A percentile compares a stretch with the other conserved stretches of the same genome.
phyloP scores from a whole-genome alignment of 2,329 filamentous ascomycete species.

The Juglanconis juglandina region DNA sequence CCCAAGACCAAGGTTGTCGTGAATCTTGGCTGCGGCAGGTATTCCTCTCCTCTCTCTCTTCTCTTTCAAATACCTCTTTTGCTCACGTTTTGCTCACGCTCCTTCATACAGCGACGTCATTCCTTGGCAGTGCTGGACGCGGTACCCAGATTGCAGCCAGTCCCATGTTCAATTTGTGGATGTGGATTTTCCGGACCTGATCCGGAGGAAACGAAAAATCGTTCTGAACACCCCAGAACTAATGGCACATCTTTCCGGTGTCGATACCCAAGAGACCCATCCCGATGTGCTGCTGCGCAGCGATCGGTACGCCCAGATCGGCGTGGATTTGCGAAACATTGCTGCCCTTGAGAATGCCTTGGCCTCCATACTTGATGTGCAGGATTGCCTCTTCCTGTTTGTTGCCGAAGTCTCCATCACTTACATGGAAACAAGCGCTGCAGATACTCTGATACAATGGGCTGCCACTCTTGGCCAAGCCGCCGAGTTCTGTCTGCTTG shows the following conservation, averaged over 20 bases:
- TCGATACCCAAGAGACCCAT: constrained; percentile 36
- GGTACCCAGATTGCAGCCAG: constrained; percentile 55
- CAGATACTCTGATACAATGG: constrained; percentile 75
- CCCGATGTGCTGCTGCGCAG: constrained; percentile 56
- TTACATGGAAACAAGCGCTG: constrained; percentile 74
- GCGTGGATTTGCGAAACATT: constrained; percentile 74
- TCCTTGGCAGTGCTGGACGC: constrained; percentile 75
- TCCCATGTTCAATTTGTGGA: constrained; percentile 68
- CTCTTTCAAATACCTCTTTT: not conserved
- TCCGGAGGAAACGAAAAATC: constrained; percentile 67
- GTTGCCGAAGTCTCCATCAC: constrained; percentile 88
- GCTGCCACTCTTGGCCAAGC: constrained; percentile 64
- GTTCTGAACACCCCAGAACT: constrained; percentile 64
- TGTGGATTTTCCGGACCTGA: constrained; percentile 79
- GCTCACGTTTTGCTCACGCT: not conserved
- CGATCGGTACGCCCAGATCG: constrained; percentile 71
- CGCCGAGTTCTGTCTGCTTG: constrained; percentile 81
- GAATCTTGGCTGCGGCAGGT: constrained; percentile 90
- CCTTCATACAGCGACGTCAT: constrained; percentile 66
- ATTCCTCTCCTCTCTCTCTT: constrained; percentile 13
- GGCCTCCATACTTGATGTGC: constrained; percentile 53
- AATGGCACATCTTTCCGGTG: constrained; percentile 44
- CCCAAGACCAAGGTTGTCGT: constrained; percentile 67
- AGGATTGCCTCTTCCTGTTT: constrained; percentile 66
- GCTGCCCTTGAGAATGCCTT: constrained; percentile 58